Evolutionary conservation across 1,139 yeast species (phyloP).

Genomic region (Candida sojae): DNA sequence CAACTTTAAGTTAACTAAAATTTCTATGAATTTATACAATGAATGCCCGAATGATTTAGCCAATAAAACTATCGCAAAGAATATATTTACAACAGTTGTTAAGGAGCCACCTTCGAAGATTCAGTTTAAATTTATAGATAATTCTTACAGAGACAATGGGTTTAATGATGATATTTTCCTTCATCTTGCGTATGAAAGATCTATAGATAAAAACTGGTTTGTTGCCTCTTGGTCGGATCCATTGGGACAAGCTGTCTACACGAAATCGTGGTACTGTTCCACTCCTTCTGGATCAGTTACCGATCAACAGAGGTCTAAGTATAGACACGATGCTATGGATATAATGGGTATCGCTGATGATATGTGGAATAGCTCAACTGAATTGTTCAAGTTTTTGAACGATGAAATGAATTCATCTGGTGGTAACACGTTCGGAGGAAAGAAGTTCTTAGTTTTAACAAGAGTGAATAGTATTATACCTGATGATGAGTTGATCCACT

Average conservation of each 20-base stretch:
- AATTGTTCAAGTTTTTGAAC: constrained; percentile 37
- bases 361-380: constrained; percentile 39
- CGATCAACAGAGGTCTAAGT: constrained; percentile 3
- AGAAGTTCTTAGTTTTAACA: constrained; percentile 65
- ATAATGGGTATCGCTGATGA: constrained; percentile 39
- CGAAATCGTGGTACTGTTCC: constrained; percentile 68
- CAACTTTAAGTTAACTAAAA: constrained; percentile 43
- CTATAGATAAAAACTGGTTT: constrained; percentile 81
- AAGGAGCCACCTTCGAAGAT: constrained; percentile 48
- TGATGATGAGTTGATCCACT: constrained; percentile 75
- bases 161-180: constrained; percentile 69
- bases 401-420: constrained; percentile 37
- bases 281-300: constrained; percentile 3
- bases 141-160: constrained; percentile 22
- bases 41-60: constrained; percentile 38
- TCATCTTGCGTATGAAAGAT: constrained; percentile 83
- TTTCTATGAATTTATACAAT: constrained; percentile 69
- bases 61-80: constrained; percentile 10
- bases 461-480: constrained; percentile 72
- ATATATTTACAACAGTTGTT: constrained; percentile 43
- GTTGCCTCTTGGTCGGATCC: constrained; percentile 92
- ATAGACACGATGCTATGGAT: constrained; percentile 24
- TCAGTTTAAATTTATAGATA: constrained; percentile 52
- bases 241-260: constrained; percentile 61
- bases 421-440: constrained; percentile 39